Base-by-base conservation (phyloP, 139 green algal species). In the Coelastrella sp. region DNA sequence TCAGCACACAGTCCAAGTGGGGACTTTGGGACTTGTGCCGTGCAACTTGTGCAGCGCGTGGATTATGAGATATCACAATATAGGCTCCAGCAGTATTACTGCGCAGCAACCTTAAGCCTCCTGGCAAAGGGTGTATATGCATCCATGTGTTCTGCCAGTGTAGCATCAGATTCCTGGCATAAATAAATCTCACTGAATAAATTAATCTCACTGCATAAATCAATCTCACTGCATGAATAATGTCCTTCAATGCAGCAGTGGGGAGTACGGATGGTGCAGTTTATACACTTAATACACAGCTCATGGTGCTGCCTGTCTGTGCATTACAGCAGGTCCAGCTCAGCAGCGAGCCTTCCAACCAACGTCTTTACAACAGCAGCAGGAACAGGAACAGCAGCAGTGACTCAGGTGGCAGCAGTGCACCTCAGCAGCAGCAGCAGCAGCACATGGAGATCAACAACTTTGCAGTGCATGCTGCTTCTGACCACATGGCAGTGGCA, bases 401-500 rank as follows among this genome's bases (percentile, higher is more conserved):
- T 17, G 60, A 14, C 61, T 75, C 58, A 57, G 14, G 14, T 7
- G 22, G 19, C 5, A 64, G 17, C 8, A 6, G 22, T 32, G 20
- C 19, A 57, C 3, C 32, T 8, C 73, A 57, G 74, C 74, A 61
- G 74, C 74, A 59, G 74, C 74, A 80, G 74, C 20, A 66, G 54
- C 47, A 32, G 78, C 78, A 47, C 22, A 47, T 87, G 14, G 64
- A 79, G 82, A 65, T 87, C 11, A 8, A 32, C 5, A 20, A 66
- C 0, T 87, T 66, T 19, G 20, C 0, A 3, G 23, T 87, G 23
- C 82, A 87, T 64, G 22, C 82, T 64, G 13, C 64, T 65, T 65
- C 64, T 47, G 64, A 23, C 22, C 64, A 79, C 82, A 4, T 87
- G 13, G 82, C 82, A 5, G 82, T 87, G 10, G 82, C 64, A 32